phyloP scores from a whole-genome alignment of 371 early-diverging fungal genomes.

The Mortierella sp. region DNA sequence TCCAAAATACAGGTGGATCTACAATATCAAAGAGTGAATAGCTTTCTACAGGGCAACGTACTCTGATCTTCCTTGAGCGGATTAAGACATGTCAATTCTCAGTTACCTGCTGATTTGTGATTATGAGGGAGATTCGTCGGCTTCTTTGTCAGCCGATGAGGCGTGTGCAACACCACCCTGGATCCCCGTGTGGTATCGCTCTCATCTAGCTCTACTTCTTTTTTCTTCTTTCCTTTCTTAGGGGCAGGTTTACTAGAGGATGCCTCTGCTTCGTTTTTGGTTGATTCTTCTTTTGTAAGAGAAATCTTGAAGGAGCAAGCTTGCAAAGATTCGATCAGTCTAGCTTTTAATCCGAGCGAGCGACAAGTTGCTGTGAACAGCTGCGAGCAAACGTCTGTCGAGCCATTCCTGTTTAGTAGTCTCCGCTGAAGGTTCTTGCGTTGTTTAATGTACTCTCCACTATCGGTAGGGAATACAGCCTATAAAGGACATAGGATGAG shows the following conservation, averaged over 20 bases:
- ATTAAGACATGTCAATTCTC: neutral
- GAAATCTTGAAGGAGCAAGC: constrained; percentile 66
- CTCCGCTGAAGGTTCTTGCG: constrained; percentile 43
- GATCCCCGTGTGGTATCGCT: constrained; percentile 34
- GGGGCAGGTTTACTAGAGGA: neutral
- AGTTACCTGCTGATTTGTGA: constrained; percentile 41
- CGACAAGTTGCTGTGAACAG: constrained; percentile 72
- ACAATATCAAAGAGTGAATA: neutral
- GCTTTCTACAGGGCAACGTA: neutral
- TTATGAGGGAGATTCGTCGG: constrained; percentile 24
- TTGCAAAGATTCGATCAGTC: constrained; percentile 77
- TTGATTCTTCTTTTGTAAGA: constrained; percentile 43
- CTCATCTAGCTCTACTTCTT: constrained; percentile 28
- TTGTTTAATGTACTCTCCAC: constrained; percentile 30
- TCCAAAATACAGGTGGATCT: constrained; percentile 69
- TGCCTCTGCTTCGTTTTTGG: neutral
- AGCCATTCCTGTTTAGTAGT: constrained; percentile 46
- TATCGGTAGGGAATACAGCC: constrained; percentile 30
- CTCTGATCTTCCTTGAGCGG: neutral
- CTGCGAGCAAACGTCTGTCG: constrained; percentile 67
- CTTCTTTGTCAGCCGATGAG: constrained; percentile 54
- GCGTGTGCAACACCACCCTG: constrained; percentile 42
- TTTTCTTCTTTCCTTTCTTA: constrained; percentile 50
- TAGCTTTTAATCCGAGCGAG: constrained; percentile 63
- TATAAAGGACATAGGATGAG: constrained; percentile 7